Evolutionary conservation across 257 asterid genomes (phyloP).

Genomic region (Scutellaria minor): DNA sequence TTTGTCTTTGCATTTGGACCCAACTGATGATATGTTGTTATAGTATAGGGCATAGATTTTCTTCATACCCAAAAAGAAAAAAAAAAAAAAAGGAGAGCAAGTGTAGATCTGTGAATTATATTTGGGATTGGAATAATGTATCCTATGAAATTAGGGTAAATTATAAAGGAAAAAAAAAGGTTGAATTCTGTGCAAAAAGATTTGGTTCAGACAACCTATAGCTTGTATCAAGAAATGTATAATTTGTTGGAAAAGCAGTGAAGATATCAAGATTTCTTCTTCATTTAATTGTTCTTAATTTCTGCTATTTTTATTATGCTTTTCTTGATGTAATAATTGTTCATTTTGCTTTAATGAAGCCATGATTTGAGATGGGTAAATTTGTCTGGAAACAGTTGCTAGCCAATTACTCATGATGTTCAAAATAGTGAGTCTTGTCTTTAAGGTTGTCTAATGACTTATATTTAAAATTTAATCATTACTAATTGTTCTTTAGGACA

Average conservation of each 20-base stretch:
- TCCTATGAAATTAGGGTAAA: slow-evolving; percentile 32
- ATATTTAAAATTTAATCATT: no score
- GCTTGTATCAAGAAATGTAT: slow-evolving; percentile 40
- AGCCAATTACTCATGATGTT: not conserved
- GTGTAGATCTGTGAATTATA: slow-evolving; percentile 51
- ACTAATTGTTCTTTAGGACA: no score
- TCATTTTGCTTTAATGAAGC: not conserved
- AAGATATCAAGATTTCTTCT: slow-evolving; percentile 54
- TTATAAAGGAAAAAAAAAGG: slow-evolving; percentile 17
- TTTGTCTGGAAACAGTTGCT: slow-evolving; percentile 1
- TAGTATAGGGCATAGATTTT: slow-evolving; percentile 49
- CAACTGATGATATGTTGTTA: slow-evolving; percentile 38
- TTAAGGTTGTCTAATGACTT: not conserved
- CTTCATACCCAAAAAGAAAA: slow-evolving; percentile 25
- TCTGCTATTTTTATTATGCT: not conserved
- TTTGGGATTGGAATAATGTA: slow-evolving; percentile 49
- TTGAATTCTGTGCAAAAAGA: slow-evolving; percentile 44
- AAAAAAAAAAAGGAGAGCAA: slow-evolving; percentile 32
- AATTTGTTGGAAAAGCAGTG: slow-evolving; percentile 45
- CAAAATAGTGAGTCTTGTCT: slow-evolving; percentile 21
- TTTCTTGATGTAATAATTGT: not conserved
- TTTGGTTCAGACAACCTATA: slow-evolving; percentile 41
- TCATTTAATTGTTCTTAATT: not conserved
- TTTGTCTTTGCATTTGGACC: slow-evolving; percentile 40
- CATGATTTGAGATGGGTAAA: slow-evolving; percentile 25